phyloP scores from a whole-genome alignment of 208 protist genomes.

The Borovskyia barvae region DNA sequence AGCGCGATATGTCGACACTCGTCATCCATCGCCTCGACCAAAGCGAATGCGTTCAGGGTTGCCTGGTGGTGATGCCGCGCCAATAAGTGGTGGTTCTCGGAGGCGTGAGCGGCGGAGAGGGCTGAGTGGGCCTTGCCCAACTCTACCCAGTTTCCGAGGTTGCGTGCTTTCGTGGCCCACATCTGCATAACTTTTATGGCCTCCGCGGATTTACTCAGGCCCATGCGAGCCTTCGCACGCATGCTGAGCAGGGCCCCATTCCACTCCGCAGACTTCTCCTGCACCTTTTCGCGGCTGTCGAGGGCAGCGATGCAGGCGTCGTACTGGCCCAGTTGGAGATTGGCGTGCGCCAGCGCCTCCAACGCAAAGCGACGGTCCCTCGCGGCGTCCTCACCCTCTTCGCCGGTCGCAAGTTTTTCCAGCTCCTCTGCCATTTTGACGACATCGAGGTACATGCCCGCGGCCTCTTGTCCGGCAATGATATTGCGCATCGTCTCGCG shows the following conservation, averaged over 20 bases:
- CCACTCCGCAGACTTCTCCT: conserved; percentile 76
- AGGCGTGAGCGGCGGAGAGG: conserved; percentile 64
- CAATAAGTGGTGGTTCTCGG: conserved; percentile 46
- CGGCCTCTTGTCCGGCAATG: conserved; percentile 59
- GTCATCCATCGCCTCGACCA: conserved; percentile 20
- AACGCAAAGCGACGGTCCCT: conserved; percentile 76
- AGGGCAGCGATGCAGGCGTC: conserved; percentile 68
- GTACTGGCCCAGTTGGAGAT: conserved; percentile 82
- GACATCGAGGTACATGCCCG: conserved; percentile 65
- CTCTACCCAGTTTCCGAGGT: conserved; percentile 57
- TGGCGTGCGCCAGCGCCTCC: conserved; percentile 75
- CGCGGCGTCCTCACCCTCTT: conserved; percentile 67
- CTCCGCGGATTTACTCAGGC: conserved; percentile 48
- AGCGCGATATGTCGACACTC: conserved; percentile 48
- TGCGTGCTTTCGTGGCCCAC: conserved; percentile 73
- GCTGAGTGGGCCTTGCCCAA: conserved; percentile 63
- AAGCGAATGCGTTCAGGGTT: conserved; percentile 50
- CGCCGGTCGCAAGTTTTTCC: conserved; percentile 45
- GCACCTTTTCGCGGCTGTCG: conserved; percentile 78
- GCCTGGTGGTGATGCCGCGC: conserved; percentile 63
- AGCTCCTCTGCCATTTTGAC: conserved; percentile 75
- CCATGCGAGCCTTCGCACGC: conserved; percentile 74
- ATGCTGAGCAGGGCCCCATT: conserved; percentile 59
- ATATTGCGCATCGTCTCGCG: conserved; percentile 88
- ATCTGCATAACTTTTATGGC: conserved; percentile 76